These are phyloP conservation scores for Ligustrum vulgare DNA, from an alignment of 257 asterid species.

Conservation along the genomic window DNA sequence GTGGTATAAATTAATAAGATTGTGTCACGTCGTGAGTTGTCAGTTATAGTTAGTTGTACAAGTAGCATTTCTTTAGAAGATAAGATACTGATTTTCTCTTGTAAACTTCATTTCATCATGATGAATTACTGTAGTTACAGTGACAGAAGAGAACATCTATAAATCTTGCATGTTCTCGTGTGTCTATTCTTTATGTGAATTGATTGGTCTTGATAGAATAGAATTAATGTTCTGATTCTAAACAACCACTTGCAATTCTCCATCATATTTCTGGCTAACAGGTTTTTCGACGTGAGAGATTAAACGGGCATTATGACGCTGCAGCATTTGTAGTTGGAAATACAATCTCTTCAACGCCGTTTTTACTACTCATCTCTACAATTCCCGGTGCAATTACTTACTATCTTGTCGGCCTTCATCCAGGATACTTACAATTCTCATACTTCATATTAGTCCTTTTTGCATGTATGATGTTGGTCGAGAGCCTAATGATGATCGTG, in stretches of 20 bases:
- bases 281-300: slow-evolving; percentile 56
- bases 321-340: slow-evolving; percentile 51
- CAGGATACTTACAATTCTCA: slow-evolving; percentile 24
- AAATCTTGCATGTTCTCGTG: too few species aligned
- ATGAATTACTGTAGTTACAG: too few species aligned
- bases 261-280: slow-evolving; percentile 3
- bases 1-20: too few species aligned
- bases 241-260: background rate
- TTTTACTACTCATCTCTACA: slow-evolving; percentile 45
- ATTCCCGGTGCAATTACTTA: slow-evolving; percentile 56
- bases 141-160: too few species aligned
- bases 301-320: slow-evolving; percentile 64
- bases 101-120: too few species aligned
- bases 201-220: too few species aligned
- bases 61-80: too few species aligned
- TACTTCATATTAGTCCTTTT: slow-evolving; percentile 47
- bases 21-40: too few species aligned
- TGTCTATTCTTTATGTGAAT: too few species aligned
- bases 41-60: too few species aligned
- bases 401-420: slow-evolving; percentile 47
- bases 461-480: slow-evolving; percentile 64
- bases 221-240: too few species aligned
- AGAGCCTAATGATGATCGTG: slow-evolving; percentile 70
- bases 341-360: slow-evolving; percentile 53
- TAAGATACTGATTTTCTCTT: too few species aligned